These are phyloP conservation scores for Ambrosiella xylebori DNA, from an alignment of 2,329 filamentous ascomycete species.

Conservation along the genomic window DNA sequence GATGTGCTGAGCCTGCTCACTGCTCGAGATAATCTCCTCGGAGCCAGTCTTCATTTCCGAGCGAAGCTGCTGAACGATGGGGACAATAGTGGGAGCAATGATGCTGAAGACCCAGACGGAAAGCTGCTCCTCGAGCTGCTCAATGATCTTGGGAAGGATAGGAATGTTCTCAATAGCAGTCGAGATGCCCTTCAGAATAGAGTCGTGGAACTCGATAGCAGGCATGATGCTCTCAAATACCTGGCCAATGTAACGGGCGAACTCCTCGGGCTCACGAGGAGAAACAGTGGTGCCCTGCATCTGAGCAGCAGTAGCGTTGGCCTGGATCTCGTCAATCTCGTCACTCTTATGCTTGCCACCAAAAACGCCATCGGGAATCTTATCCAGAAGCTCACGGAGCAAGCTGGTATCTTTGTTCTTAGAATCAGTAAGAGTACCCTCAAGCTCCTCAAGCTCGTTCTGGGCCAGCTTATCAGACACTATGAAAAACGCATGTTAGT, in stretches of 20 bases:
- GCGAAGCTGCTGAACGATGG: constrained; percentile 75
- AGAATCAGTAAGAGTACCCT: constrained; percentile 58
- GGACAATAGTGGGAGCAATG: constrained; percentile 72
- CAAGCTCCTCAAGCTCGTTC: constrained; percentile 75
- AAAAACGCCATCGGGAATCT: constrained; percentile 66
- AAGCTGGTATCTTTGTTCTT: constrained; percentile 50
- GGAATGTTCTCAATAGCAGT: constrained; percentile 72
- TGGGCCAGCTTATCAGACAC: constrained; percentile 81
- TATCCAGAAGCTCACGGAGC: constrained; percentile 62
- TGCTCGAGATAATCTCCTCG: constrained; percentile 72
- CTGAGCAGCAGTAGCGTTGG: constrained; percentile 56
- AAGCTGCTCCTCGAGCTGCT: constrained; percentile 73
- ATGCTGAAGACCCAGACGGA: constrained; percentile 84
- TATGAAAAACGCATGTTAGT: constrained; percentile 18
- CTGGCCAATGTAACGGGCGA: constrained; percentile 57
- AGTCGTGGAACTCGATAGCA: constrained; percentile 78
- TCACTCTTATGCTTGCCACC: constrained; percentile 56
- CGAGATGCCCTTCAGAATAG: constrained; percentile 63
- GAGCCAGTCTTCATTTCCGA: constrained; percentile 73
- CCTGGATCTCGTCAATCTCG: constrained; percentile 64
- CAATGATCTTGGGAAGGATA: constrained; percentile 65
- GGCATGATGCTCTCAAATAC: constrained; percentile 71
- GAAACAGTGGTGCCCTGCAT: constrained; percentile 58
- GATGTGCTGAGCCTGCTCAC: constrained; percentile 65
- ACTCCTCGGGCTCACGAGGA: constrained; percentile 68